phyloP scores from a whole-genome alignment of 2,329 filamentous ascomycete species.

The Sphaerulina vaccinii region DNA sequence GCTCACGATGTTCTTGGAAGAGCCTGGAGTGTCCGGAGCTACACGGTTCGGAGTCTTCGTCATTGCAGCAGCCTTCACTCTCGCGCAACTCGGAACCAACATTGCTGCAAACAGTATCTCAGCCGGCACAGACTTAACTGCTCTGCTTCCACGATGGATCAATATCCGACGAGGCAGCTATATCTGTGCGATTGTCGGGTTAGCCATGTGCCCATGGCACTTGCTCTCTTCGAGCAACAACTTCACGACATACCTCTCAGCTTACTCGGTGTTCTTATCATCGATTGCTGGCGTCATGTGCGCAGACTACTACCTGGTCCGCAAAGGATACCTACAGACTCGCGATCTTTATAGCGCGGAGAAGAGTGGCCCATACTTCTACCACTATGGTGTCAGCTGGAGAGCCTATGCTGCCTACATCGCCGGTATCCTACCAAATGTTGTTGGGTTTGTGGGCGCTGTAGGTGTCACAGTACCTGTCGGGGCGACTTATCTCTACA shows the following conservation, averaged over 20 bases:
- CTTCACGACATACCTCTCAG: slow-evolving; percentile 61
- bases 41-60: slow-evolving; percentile 44
- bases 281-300: slow-evolving; percentile 62
- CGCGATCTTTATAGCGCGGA: slow-evolving; percentile 48
- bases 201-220: slow-evolving; percentile 66
- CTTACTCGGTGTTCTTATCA: slow-evolving; percentile 61
- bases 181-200: slow-evolving; percentile 41
- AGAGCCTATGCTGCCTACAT: slow-evolving; percentile 58
- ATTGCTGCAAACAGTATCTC: slow-evolving; percentile 40
- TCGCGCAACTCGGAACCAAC: slow-evolving; percentile 42
- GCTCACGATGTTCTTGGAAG: slow-evolving; percentile 36
- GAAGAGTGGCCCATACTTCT: slow-evolving; percentile 52
- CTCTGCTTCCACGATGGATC: slow-evolving; percentile 52
- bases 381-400: slow-evolving; percentile 56
- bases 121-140: slow-evolving; percentile 37
- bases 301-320: slow-evolving; percentile 59
- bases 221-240: slow-evolving; percentile 59
- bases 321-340: slow-evolving; percentile 37
- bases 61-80: slow-evolving; percentile 38
- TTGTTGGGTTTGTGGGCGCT: slow-evolving; percentile 55
- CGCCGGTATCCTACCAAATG: slow-evolving; percentile 55
- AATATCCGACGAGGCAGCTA: slow-evolving; percentile 43
- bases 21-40: slow-evolving; percentile 33
- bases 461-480: slow-evolving; percentile 61
- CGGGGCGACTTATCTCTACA: slow-evolving; percentile 82